phyloP scores from a whole-genome alignment of 2,329 filamentous ascomycete genomes.

The Teratosphaeria zuluensis region DNA sequence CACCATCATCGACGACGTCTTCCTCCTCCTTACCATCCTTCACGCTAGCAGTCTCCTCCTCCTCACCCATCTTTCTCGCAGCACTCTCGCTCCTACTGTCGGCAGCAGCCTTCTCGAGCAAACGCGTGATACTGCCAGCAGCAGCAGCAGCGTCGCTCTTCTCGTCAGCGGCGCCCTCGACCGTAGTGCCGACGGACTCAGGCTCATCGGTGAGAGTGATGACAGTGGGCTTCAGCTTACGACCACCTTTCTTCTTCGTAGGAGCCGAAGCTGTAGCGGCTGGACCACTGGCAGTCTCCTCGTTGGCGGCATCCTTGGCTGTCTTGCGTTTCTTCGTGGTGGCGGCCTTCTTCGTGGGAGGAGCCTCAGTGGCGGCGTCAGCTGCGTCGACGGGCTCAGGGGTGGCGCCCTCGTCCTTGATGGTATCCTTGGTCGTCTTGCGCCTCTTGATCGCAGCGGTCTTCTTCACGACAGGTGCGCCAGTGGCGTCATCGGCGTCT shows the following conservation, averaged over 20 bases:
- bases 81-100: background rate
- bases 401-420: background rate
- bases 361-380: constrained; percentile 15
- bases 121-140: background rate
- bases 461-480: constrained; percentile 40
- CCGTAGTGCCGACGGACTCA: background rate
- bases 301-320: constrained; percentile 11
- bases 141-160: background rate
- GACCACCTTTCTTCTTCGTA: background rate
- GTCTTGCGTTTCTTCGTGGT: constrained; percentile 23
- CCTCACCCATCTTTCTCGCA: background rate
- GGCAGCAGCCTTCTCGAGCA: background rate
- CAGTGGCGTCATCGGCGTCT: background rate
- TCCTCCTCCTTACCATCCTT: background rate
- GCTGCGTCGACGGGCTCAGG: background rate
- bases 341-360: constrained; percentile 41
- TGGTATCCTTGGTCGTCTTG: constrained; percentile 14
- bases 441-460: constrained; percentile 27
- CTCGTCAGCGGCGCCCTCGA: background rate
- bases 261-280: background rate
- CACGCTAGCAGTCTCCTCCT: background rate
- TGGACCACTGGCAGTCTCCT: background rate
- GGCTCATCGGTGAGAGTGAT: background rate
- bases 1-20: background rate
- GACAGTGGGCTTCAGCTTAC: background rate